These are phyloP conservation scores for Skeletonema costatum DNA, from an alignment of 108 stramenopile species.

Conservation along the genomic window DNA sequence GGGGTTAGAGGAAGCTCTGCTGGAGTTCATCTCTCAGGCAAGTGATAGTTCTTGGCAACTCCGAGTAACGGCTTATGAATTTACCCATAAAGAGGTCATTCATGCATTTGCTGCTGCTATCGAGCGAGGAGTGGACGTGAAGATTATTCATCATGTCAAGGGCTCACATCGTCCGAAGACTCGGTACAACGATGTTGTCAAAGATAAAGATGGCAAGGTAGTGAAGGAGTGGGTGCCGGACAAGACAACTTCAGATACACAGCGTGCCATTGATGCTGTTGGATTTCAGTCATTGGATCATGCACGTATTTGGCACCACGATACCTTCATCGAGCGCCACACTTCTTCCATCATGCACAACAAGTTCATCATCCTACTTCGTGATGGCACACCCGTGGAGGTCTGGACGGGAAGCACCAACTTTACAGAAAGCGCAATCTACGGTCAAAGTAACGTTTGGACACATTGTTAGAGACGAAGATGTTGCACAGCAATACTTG, in stretches of 20 bases:
- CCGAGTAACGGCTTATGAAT: conserved; percentile 35
- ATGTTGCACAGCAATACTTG: conserved; percentile 22
- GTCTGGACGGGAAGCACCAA: conserved; percentile 45
- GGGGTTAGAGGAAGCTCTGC: conserved; percentile 39
- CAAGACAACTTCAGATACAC: conserved; percentile 18
- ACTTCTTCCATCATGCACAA: conserved; percentile 45
- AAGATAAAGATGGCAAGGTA: conserved; percentile 35
- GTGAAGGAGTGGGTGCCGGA: conserved; percentile 46
- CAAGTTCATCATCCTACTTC: conserved; percentile 42
- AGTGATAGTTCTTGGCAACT: conserved; percentile 19
- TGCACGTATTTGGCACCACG: conserved; percentile 37
- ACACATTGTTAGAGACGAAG: conserved; percentile 36
- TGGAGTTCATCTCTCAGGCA: conserved; percentile 37
- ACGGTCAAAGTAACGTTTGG: conserved; percentile 39
- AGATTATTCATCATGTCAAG: conserved; percentile 45
- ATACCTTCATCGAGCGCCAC: conserved; percentile 49
- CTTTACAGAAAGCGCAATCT: conserved; percentile 39
- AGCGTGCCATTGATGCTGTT: conserved; percentile 26
- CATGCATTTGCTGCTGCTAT: conserved; percentile 39
- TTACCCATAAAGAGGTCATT: conserved; percentile 37
- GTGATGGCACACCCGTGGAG: conserved; percentile 12
- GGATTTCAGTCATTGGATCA: conserved; percentile 23
- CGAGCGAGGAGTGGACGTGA: conserved; percentile 40
- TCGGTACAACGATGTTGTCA: conserved; percentile 15
- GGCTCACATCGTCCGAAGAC: conserved; percentile 17